These are phyloP conservation scores for Dendrobium chrysotoxum DNA, from an alignment of 106 monocot genomes.

Conservation along the genomic window DNA sequence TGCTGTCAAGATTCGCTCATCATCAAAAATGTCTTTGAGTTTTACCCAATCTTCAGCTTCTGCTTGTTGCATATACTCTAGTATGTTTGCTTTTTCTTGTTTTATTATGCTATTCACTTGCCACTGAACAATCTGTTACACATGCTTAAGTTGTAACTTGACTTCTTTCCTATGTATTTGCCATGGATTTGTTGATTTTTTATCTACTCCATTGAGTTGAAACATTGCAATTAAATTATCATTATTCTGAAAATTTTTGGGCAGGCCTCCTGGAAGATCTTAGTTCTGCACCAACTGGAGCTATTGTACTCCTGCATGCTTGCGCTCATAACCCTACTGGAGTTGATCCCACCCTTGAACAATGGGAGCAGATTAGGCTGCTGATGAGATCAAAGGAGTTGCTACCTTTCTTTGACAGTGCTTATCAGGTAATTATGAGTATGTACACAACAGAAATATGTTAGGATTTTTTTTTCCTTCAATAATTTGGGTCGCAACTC, in stretches of 20 bases:
- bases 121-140: neutral
- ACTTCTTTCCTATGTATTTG: neutral
- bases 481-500: neutral
- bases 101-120: neutral
- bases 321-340: slow-evolving; percentile 99
- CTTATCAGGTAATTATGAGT: slow-evolving; percentile 78
- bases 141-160: neutral
- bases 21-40: neutral
- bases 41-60: neutral
- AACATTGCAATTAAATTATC: neutral
- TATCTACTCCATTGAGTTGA: neutral
- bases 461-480: neutral
- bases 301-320: slow-evolving; percentile 91
- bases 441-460: neutral
- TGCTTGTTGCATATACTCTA: neutral
- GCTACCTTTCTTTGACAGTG: slow-evolving; percentile 98
- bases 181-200: neutral
- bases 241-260: slow-evolving; percentile 3
- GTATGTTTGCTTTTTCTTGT: neutral
- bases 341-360: slow-evolving; percentile 81
- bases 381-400: slow-evolving; percentile 74
- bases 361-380: slow-evolving; percentile 91
- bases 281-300: slow-evolving; percentile 55
- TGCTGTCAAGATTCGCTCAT: neutral
- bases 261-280: slow-evolving; percentile 88